Evolutionary conservation across 2,329 filamentous ascomycete species (phyloP).

Genomic region (Phialocephala sp.): DNA sequence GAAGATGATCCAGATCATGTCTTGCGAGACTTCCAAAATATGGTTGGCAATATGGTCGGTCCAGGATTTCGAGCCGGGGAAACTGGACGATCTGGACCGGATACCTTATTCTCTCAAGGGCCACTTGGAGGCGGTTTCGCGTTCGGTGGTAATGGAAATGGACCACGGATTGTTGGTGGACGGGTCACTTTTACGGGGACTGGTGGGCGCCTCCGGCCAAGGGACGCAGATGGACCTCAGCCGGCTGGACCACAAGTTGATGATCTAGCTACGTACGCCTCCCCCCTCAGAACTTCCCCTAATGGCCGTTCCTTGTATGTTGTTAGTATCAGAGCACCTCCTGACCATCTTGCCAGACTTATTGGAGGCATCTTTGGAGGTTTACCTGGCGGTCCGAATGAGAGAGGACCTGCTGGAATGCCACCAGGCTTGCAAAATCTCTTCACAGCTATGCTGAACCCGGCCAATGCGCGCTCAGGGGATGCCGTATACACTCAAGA

Average conservation of each 20-base stretch:
- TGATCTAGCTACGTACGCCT: conserved; percentile 54
- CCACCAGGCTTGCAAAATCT: conserved; percentile 56
- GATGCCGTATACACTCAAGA: conserved; percentile 93
- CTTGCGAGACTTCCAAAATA: conserved; percentile 48
- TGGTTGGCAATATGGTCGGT: conserved; percentile 53
- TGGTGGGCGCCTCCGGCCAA: conserved; percentile 49
- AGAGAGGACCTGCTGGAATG: conserved; percentile 42
- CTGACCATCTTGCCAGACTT: conserved; percentile 40
- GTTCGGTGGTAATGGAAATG: conserved; percentile 28
- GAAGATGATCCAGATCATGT: conserved; percentile 36
- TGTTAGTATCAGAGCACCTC: conserved; percentile 33
- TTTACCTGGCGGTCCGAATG: conserved; percentile 30
- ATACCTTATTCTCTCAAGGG: conserved; percentile 37
- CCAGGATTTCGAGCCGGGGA: conserved; percentile 37
- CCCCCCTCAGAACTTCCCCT: conserved; percentile 29
- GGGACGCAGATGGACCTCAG: conserved; percentile 54
- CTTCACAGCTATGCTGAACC: conserved; percentile 57
- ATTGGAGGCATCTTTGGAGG: conserved; percentile 38
- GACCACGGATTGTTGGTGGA: conserved; percentile 35
- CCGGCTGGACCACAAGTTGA: conserved; percentile 51
- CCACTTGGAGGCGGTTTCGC: conserved; percentile 23
- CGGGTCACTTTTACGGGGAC: conserved; percentile 43
- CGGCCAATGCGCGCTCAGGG: conserved; percentile 62
- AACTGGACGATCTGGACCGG: conserved; percentile 40
- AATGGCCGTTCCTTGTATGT: conserved; percentile 31